Base-by-base conservation (phyloP, 257 asterid genomes). In the Agastache rugosa region DNA sequence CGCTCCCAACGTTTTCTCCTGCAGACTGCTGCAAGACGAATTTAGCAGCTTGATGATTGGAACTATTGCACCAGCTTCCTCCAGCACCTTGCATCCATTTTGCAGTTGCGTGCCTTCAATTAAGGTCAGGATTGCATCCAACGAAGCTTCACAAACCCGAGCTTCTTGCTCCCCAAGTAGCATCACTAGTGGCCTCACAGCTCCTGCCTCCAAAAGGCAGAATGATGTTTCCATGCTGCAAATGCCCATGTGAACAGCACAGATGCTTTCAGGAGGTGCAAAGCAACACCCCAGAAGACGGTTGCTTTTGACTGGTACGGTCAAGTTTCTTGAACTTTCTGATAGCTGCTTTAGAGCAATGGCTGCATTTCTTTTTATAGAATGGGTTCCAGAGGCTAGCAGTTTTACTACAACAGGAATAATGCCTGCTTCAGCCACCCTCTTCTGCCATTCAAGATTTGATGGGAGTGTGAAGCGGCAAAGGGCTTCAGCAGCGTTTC, bases 181-280 rank as follows among this genome's bases (percentile, higher is more conserved):
- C 51, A 19, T 44, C 71, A 77, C 82, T 0, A 85, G 85, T 65
- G 85, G 85, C 11, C 77, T 29, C 65, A 81, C 84, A 29, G 83
- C 88, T 44, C 73, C 48, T 3, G 84, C 88, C 79, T 84, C 88
- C 72, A 82, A 3, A 68, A 84, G 84, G 72, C 88, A 84, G 77
- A 79, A 82, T 8, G 88, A 79, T 34, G 84, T 58, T 62, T 82
- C 85, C 5, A 75, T 41, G 42, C 79, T 67, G 53, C 88, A 84
- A 29, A 67, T 56, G 11, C 88, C 86, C 7, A 1, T 7, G 62
- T 84, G 88, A 3, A 82, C 22, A 4, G 74, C 72, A 54, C 88
- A 81, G 11, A 7, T 16, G 11, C n/a, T 19, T 58, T 67, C 75
- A 1, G 73, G n/a, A 17, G 85, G 51, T 25, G 68, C 31, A 3